phyloP scores from a whole-genome alignment of 345 rosid species.

The Erodium maritimum region DNA sequence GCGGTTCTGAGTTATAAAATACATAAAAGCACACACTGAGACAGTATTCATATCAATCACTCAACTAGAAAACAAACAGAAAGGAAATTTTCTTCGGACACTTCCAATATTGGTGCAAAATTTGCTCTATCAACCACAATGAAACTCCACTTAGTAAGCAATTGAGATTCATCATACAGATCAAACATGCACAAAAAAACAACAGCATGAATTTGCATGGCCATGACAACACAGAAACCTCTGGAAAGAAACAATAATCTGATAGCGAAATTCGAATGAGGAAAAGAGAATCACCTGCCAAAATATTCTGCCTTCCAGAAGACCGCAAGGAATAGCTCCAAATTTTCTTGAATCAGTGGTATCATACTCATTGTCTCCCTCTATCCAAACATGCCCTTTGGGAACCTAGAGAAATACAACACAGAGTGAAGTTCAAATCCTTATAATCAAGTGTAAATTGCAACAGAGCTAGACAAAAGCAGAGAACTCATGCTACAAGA shows the following conservation, averaged over 20 bases:
- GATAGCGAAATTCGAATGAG: neutral
- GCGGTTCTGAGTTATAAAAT: too few relatives aligned
- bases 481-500: neutral
- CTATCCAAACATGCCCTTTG: constrained; percentile 55
- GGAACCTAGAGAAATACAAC: constrained; percentile 40
- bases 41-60: too few relatives aligned
- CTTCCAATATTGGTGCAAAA: too few relatives aligned
- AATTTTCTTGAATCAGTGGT: constrained; percentile 59
- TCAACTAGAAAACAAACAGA: neutral
- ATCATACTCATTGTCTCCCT: constrained; percentile 53
- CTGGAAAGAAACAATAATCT: too few relatives aligned
- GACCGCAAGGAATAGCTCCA: constrained; percentile 71
- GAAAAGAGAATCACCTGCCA: constrained; percentile 42
- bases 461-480: neutral
- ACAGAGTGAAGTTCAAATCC: neutral
- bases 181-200: too few relatives aligned
- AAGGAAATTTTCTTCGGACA: too few relatives aligned
- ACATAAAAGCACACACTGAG: too few relatives aligned
- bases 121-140: too few relatives aligned
- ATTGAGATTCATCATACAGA: too few relatives aligned
- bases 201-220: too few relatives aligned
- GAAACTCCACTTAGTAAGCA: too few relatives aligned
- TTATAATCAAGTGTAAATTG: neutral
- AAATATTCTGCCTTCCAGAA: constrained; percentile 45
- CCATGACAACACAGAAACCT: too few relatives aligned